Evolutionary conservation across 345 rosid genomes (phyloP).

Genomic region (Salix purpurea): DNA sequence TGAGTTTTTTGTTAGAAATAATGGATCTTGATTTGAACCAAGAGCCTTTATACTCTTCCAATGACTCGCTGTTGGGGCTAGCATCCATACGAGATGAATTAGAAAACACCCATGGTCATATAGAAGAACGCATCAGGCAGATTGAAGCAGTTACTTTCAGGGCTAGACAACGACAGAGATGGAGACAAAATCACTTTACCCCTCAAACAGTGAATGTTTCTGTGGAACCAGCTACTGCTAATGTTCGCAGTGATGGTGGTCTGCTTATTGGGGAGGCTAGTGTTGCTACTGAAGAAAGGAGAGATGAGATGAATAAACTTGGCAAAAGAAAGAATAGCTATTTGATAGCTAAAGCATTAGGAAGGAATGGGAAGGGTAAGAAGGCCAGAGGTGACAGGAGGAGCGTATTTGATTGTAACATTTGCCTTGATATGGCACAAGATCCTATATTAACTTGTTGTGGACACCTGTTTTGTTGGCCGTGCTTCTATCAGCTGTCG

Average conservation of each 20-base stretch:
- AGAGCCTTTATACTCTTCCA: conserved; percentile 32
- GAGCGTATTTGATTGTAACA: conserved; percentile 29
- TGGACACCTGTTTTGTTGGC: conserved; percentile 30
- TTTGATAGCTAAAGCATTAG: conserved; percentile 45
- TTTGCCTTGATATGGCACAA: conserved; percentile 19
- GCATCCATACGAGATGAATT: conserved; percentile 39
- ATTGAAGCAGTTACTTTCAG: conserved; percentile 48
- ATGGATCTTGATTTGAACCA: conserved; percentile 59
- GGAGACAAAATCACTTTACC: conserved; percentile 22
- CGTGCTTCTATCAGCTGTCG: conserved; percentile 20
- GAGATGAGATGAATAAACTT: conserved; percentile 19
- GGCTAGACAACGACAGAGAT: conserved; percentile 40
- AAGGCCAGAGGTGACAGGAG: conserved; percentile 22
- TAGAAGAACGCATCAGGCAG: conserved; percentile 57
- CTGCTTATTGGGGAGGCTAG: conserved; percentile 4
- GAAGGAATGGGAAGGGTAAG: conserved; percentile 22
- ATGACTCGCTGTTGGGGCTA: conserved; percentile 27
- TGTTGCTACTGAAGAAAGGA: conserved; percentile 24
- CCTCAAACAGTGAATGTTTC: conserved; percentile 11
- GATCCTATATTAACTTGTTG: conserved; percentile 24
- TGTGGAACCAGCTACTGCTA: conserved; percentile 18
- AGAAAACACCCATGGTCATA: conserved; percentile 40
- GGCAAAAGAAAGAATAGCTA: conserved; percentile 22
- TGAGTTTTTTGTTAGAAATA: conserved; percentile 7
- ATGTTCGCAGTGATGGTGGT: conserved; percentile 14